Evolutionary conservation across 2,329 filamentous ascomycete genomes (phyloP).

Genomic region (Fusarium neocosmosporiellum): DNA sequence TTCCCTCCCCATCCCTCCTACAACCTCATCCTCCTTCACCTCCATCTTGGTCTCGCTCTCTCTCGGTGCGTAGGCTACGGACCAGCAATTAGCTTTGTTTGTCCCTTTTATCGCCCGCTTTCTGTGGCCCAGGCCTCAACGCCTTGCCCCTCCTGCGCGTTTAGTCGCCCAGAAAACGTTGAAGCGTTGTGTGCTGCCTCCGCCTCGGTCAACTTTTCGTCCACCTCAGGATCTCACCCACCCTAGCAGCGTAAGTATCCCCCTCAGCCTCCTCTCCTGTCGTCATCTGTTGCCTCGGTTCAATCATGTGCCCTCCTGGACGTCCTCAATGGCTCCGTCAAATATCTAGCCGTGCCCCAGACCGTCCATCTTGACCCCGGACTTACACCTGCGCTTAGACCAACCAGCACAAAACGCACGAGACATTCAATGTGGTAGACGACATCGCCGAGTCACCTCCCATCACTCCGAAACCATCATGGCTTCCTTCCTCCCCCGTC

Average conservation of each 20-base stretch:
- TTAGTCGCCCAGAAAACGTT: background rate
- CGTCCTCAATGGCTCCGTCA: slow-evolving; percentile 37
- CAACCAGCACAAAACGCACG: slow-evolving; percentile 33
- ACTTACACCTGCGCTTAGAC: slow-evolving; percentile 43
- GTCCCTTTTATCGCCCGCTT: slow-evolving; percentile 10
- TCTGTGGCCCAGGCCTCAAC: slow-evolving; percentile 16
- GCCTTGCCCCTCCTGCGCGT: slow-evolving; percentile 33
- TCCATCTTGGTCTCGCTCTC: slow-evolving; percentile 5
- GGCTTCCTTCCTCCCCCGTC: slow-evolving; percentile 67
- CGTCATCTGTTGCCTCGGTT: slow-evolving; percentile 2
- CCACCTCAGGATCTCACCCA: slow-evolving; percentile 16
- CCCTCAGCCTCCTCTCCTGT: slow-evolving; percentile 26
- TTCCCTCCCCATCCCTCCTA: slow-evolving; percentile 3
- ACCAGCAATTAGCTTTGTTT: slow-evolving; percentile 36
- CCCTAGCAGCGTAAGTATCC: slow-evolving; percentile 34
- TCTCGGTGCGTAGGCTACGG: slow-evolving; percentile 8
- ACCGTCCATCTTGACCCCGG: slow-evolving; percentile 26
- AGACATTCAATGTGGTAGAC: slow-evolving; percentile 50
- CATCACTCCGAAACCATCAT: slow-evolving; percentile 61
- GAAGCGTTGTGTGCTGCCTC: slow-evolving; percentile 26
- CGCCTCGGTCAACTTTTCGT: slow-evolving; percentile 25
- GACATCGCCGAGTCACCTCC: slow-evolving; percentile 46
- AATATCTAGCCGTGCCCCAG: slow-evolving; percentile 27
- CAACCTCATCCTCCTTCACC: slow-evolving; percentile 9
- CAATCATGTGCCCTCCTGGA: slow-evolving; percentile 4